Evolutionary conservation across 495 filamentous ascomycete species (phyloP), one percentile per base, ranked within the genome.

Genomic region (Viridothelium virens): DNA sequence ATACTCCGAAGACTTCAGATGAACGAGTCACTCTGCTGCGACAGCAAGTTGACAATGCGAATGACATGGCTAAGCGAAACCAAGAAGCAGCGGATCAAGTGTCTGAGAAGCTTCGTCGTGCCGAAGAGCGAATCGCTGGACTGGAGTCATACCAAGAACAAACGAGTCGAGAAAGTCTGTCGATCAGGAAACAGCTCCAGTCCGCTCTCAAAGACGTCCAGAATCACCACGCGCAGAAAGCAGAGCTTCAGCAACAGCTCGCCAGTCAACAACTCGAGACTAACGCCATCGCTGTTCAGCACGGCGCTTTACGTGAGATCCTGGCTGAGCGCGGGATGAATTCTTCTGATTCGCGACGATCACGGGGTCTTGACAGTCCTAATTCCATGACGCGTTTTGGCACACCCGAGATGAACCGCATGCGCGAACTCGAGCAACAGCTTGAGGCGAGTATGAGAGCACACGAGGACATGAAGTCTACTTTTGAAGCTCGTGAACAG

Each of bases 121-220:
- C 94, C 7, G 96, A 97, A 76, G 95, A 96, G 75, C 85, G 95
- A 6, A 97, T 99, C 73, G 95, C 94, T 16, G 92, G 93, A 2
- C 82, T 99, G 4, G 94, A 99, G 77, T 90, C 90, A 2, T 96
- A 96, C 74, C 94, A 99, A 77, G 93, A 97, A 72, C 94, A 99
- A 78, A 86, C 92, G 4, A 97, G 92, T 74, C 83, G 94, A 41
- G 94, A 99, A 76, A 89, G 91, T 41, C 84, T 99, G 65, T 85
- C 88, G 39, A 87, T 97, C 50, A 87, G 95, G 39, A 86, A 92
- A 74, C 92, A 96, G 71, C 83, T 99, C 63, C 92, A 97, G 74
- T 82, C 84, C 38, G 86, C 89, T 2, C 80, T 94, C 69, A 88
- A 86, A 68, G 92, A 99, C 50, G 84, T 85, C 53, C 91, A 95